Evolutionary conservation across 306 rosid genomes (phyloP).

Genomic region (Lablab purpureus): DNA sequence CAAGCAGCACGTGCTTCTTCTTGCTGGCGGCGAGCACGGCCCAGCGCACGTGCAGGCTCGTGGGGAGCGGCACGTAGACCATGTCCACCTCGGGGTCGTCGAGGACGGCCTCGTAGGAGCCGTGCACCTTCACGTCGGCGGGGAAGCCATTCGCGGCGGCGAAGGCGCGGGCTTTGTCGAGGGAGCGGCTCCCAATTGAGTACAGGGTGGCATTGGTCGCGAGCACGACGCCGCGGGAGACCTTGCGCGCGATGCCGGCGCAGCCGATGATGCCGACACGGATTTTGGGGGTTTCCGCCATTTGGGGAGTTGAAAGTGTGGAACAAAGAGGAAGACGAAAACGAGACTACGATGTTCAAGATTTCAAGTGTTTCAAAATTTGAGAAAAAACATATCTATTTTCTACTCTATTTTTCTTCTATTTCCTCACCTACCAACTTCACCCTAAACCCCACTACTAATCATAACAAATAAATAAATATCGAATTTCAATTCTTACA

Average conservation of each 20-base stretch:
- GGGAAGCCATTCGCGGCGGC: conserved; percentile 74
- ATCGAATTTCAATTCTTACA: too few species aligned
- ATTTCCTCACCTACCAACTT: too few species aligned
- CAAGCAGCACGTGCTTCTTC: conserved; percentile 83
- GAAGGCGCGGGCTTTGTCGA: conserved; percentile 72
- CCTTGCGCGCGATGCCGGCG: conserved; percentile 79
- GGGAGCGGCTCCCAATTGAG: conserved; percentile 84
- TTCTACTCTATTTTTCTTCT: too few species aligned
- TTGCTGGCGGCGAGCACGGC: conserved; percentile 77
- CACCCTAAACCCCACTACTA: too few species aligned
- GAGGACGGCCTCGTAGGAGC: conserved; percentile 79
- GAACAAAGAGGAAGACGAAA: too few species aligned
- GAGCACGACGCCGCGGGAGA: conserved; percentile 69
- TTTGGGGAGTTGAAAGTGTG: not conserved
- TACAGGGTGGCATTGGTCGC: conserved; percentile 67
- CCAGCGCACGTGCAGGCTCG: conserved; percentile 82
- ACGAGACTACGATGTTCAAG: too few species aligned
- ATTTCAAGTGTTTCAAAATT: too few species aligned
- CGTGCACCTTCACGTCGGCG: conserved; percentile 63
- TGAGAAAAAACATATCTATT: too few species aligned
- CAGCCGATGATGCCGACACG: conserved; percentile 87
- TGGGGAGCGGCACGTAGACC: conserved; percentile 86
- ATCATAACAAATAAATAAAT: too few species aligned
- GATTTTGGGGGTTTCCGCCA: conserved; percentile 47
- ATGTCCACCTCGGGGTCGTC: conserved; percentile 83